Percentiles rank a stretch among this genome's conserved stretches.
phyloP scores from a whole-genome alignment of 2,329 filamentous ascomycete species.

The Trichophyton mentagrophytes region DNA sequence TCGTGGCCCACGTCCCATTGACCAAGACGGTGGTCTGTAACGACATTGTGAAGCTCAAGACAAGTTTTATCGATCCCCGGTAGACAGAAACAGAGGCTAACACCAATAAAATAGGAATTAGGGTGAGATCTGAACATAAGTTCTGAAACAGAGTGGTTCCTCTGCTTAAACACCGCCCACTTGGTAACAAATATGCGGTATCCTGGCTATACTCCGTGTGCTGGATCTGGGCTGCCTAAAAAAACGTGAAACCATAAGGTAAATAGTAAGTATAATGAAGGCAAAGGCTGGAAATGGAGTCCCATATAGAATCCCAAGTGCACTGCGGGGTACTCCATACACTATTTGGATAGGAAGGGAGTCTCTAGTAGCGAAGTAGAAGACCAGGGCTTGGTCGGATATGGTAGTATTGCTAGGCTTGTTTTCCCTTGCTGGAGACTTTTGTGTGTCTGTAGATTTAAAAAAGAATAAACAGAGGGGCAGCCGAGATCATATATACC shows the following conservation, averaged over 20 bases:
- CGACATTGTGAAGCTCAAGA: constrained; percentile 10
- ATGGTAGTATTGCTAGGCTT: not conserved
- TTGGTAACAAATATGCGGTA: not conserved
- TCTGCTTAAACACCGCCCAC: not conserved
- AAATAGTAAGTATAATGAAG: not conserved
- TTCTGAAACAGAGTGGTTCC: not conserved
- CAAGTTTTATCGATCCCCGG: not conserved
- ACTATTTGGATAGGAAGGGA: not conserved
- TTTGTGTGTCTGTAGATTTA: not conserved
- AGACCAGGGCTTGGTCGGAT: not conserved
- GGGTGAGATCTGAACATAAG: not conserved
- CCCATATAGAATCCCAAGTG: not conserved
- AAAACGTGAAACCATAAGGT: not conserved
- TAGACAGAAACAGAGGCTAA: not conserved
- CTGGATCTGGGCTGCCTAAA: not conserved
- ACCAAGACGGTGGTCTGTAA: constrained; percentile 13
- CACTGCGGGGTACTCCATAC: constrained; percentile 3
- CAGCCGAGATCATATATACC: not conserved
- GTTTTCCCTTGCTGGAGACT: not conserved
- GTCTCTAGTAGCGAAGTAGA: not conserved
- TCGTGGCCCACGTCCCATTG: constrained; percentile 13
- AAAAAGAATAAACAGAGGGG: not conserved
- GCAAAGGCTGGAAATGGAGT: not conserved
- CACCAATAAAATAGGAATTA: not conserved
- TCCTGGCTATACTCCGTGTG: not conserved